Percentiles rank a stretch among this genome's conserved stretches.
phyloP scores from a whole-genome alignment of 169 alveolate genomes.

The Plasmodium coatneyi region DNA sequence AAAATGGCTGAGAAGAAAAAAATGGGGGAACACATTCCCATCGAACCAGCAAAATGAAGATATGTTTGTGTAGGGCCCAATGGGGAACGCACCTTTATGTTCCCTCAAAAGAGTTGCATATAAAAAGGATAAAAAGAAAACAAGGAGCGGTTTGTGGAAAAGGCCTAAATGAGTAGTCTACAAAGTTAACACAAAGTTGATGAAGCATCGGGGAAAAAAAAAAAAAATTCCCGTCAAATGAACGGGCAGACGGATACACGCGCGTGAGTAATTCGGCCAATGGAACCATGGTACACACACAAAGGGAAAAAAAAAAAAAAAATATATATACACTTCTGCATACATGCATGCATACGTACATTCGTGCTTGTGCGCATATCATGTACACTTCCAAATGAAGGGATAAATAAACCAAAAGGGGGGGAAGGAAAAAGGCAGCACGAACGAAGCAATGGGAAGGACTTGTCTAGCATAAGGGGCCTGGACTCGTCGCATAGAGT shows the following conservation, averaged over 20 bases:
- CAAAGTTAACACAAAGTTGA: neutral
- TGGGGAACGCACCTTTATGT: neutral
- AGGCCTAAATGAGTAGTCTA: neutral
- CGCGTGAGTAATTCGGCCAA: neutral
- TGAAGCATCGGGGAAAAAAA: neutral
- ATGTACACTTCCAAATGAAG: neutral
- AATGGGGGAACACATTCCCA: neutral
- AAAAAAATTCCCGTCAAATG: neutral
- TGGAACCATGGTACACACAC: neutral
- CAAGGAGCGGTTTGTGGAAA: neutral
- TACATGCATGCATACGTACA: no score
- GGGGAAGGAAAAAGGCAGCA: neutral
- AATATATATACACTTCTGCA: neutral
- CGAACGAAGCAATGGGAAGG: neutral
- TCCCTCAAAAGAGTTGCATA: neutral
- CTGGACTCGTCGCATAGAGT: neutral
- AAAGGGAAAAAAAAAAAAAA: neutral
- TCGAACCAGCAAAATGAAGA: neutral
- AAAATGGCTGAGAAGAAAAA: neutral
- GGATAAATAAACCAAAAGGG: neutral
- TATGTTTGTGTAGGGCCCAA: neutral
- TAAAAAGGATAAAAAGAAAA: neutral
- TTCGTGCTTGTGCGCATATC: neutral
- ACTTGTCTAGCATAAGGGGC: neutral
- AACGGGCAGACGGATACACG: neutral